Evolutionary conservation across 2,329 filamentous ascomycete species (phyloP).

Genomic region (Talaromyces albobiverticillius): DNA sequence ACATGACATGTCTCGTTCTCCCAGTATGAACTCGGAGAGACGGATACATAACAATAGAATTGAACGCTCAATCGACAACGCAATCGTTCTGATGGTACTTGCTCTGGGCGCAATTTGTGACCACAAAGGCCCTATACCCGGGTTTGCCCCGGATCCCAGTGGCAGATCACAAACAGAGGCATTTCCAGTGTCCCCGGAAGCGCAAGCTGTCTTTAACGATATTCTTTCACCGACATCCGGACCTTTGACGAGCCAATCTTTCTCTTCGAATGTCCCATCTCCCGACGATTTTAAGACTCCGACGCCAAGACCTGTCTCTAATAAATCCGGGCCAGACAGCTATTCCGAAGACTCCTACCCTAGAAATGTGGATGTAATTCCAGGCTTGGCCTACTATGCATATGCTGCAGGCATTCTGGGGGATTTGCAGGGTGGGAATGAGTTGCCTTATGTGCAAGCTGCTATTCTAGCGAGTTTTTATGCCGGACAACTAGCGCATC

Average conservation of each 20-base stretch:
- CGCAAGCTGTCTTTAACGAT: slow-evolving; percentile 14
- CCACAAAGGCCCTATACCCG: slow-evolving; percentile 48
- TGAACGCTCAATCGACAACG: slow-evolving; percentile 68
- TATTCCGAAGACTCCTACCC: slow-evolving; percentile 21
- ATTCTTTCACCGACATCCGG: slow-evolving; percentile 25
- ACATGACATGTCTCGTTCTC: slow-evolving; percentile 23
- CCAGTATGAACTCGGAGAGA: slow-evolving; percentile 16
- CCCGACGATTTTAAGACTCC: slow-evolving; percentile 18
- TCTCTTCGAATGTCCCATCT: slow-evolving; percentile 20
- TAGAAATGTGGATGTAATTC: slow-evolving; percentile 78
- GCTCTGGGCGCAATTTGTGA: slow-evolving; percentile 82
- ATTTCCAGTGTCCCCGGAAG: slow-evolving; percentile 18
- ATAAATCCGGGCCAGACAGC: slow-evolving; percentile 17
- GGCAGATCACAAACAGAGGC: not conserved
- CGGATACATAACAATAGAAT: slow-evolving; percentile 26
- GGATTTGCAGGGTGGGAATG: slow-evolving; percentile 72
- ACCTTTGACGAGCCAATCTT: slow-evolving; percentile 17
- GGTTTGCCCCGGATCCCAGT: slow-evolving; percentile 46
- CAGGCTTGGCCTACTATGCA: slow-evolving; percentile 85
- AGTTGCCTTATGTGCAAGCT: slow-evolving; percentile 79
- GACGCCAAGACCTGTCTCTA: slow-evolving; percentile 14
- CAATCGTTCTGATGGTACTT: slow-evolving; percentile 76
- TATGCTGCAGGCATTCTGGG: slow-evolving; percentile 84
- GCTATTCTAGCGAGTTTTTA: slow-evolving; percentile 84
- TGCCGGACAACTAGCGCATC: slow-evolving; percentile 79